Conservation (phyloP, 1,284 basidiomycete genomes). For the Leccinum laetum region DNA sequence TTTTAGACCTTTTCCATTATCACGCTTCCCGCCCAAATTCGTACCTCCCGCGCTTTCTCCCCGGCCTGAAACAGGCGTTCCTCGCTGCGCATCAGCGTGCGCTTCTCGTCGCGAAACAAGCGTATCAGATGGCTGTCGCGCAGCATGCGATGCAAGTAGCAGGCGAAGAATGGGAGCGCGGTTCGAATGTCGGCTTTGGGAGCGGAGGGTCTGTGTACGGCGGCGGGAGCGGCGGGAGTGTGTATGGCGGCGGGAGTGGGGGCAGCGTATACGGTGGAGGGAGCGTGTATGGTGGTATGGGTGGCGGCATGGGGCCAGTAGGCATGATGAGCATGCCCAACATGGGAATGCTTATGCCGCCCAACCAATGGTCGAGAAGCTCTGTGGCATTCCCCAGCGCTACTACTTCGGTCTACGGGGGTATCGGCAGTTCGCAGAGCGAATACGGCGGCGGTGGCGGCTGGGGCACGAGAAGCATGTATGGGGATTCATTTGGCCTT, state of each 20-base stretch:
- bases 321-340: constrained; percentile 44
- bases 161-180: constrained; percentile 7
- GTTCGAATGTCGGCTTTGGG: neutral
- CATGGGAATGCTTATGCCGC: constrained; percentile 39
- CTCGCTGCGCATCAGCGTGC: no score
- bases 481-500: constrained; percentile 65
- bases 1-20: no score
- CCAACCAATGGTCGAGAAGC: constrained; percentile 40
- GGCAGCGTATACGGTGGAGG: constrained; percentile 35
- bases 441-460: constrained; percentile 46
- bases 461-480: constrained; percentile 67
- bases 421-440: constrained; percentile 47
- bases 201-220: constrained; percentile 33
- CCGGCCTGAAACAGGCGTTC: no score
- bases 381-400: constrained; percentile 49
- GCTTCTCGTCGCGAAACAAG: no score
- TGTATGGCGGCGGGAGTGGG: constrained; percentile 35
- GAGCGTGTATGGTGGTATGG: constrained; percentile 41
- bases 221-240: constrained; percentile 32
- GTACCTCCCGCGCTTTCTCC: no score
- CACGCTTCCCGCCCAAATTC: no score
- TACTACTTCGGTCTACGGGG: constrained; percentile 55
- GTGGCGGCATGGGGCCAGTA: constrained; percentile 28
- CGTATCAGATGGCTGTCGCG: no score
- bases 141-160: no score